Percentiles rank a stretch among this genome's conserved stretches.
phyloP scores from a whole-genome alignment of 2,329 filamentous ascomycete species.

The Aspergillus brasiliensis region DNA sequence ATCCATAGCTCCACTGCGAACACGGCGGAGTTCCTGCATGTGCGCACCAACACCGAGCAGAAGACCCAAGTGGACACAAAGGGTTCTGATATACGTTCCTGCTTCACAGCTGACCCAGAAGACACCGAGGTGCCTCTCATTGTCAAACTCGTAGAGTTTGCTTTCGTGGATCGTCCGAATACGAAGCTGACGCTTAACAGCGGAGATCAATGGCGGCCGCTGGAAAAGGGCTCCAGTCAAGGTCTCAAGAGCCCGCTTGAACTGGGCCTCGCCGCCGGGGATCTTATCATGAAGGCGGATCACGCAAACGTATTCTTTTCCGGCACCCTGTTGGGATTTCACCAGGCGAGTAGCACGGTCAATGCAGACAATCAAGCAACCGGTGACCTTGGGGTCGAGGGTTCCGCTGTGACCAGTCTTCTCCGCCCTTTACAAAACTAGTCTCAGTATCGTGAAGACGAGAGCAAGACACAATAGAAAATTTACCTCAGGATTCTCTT shows the following conservation, averaged over 20 bases:
- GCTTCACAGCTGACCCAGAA: conserved; percentile 99
- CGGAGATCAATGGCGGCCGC: conserved; percentile 93
- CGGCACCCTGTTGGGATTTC: conserved; percentile 97
- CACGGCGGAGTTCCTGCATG: conserved; percentile 97
- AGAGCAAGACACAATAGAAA: background rate
- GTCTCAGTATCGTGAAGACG: conserved; percentile 20
- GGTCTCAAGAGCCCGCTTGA: conserved; percentile 90
- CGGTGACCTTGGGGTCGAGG: conserved; percentile 96
- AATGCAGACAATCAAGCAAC: conserved; percentile 91
- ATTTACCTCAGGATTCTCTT: conserved; percentile 89
- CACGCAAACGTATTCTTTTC: conserved; percentile 98
- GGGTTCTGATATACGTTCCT: conserved; percentile 96
- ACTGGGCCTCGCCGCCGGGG: conserved; percentile 88
- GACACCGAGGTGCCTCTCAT: conserved; percentile 92
- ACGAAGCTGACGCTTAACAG: conserved; percentile 97
- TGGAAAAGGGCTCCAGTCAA: conserved; percentile 97
- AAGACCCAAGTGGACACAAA: conserved; percentile 89
- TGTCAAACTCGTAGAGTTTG: conserved; percentile 96
- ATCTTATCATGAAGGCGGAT: conserved; percentile 95
- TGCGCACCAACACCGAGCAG: conserved; percentile 83
- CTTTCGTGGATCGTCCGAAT: conserved; percentile 97
- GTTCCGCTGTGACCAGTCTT: conserved; percentile 99
- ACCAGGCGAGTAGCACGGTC: conserved; percentile 96
- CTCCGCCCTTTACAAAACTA: conserved; percentile 65
- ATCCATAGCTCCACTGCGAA: conserved; percentile 91